Percentiles rank a stretch among this genome's conserved stretches.
Evolutionary conservation across 2,329 filamentous ascomycete species (phyloP).

Genomic region (Epichloe festucae): DNA sequence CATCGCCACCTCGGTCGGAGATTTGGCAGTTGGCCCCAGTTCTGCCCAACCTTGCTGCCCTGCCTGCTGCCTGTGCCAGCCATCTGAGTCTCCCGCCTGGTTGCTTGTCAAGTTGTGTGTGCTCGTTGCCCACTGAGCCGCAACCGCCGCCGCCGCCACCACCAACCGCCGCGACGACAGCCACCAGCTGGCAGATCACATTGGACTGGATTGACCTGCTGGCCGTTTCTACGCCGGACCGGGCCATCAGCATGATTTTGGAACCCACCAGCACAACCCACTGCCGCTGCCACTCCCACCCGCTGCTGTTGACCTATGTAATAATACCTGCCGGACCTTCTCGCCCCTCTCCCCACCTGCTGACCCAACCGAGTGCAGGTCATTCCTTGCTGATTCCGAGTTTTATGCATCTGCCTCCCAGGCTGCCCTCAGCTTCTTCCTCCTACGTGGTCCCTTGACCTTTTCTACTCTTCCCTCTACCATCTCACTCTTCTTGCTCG

Average conservation of each 20-base stretch:
- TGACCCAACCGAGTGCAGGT: neutral
- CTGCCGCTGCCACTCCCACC: neutral
- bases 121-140: neutral
- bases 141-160: neutral
- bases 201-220: no score
- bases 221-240: no score
- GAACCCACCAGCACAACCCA: neutral
- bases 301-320: no score
- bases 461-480: slow-evolving; percentile 7
- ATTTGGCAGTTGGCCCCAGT: neutral
- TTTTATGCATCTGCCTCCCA: slow-evolving; percentile 10
- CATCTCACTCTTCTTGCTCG: slow-evolving; percentile 9
- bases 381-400: neutral
- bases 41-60: neutral
- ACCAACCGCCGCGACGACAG: neutral
- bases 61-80: neutral
- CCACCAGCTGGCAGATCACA: no score
- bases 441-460: slow-evolving; percentile 7
- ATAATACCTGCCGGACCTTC: neutral
- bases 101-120: no score
- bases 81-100: no score
- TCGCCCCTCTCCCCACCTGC: neutral
- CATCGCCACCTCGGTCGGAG: neutral
- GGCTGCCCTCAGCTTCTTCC: slow-evolving; percentile 12
- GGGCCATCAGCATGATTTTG: neutral